Percentiles rank a stretch among this genome's conserved stretches.
These are phyloP conservation scores for Castanea sativa DNA, from an alignment of 306 rosid genomes.

Conservation along the genomic window DNA sequence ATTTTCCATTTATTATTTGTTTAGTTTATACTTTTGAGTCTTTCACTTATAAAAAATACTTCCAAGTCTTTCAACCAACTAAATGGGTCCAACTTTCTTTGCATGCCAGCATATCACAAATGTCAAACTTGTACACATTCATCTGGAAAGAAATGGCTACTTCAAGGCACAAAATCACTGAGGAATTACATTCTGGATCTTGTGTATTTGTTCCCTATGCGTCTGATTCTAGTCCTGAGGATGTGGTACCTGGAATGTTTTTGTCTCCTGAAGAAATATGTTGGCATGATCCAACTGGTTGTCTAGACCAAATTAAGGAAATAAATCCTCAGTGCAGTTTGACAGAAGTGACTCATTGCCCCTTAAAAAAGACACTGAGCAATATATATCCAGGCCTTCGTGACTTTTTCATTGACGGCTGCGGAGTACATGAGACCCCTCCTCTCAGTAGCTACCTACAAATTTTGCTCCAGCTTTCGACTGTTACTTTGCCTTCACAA, in stretches of 20 bases:
- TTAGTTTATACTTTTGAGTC: not conserved
- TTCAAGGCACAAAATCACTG: conserved; percentile 53
- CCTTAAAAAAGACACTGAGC: conserved; percentile 53
- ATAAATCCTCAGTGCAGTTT: conserved; percentile 34
- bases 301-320: conserved; percentile 49
- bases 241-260: conserved; percentile 62
- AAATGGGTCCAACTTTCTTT: conserved; percentile 7
- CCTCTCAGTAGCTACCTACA: conserved; percentile 69
- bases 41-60: too few species aligned
- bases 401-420: conserved; percentile 68
- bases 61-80: not conserved
- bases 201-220: conserved; percentile 70
- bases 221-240: conserved; percentile 42
- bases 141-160: conserved; percentile 76
- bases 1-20: not conserved
- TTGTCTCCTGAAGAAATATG: conserved; percentile 60
- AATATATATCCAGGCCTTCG: conserved; percentile 67
- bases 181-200: conserved; percentile 65
- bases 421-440: conserved; percentile 69
- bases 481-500: conserved; percentile 63
- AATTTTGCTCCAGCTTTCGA: conserved; percentile 74
- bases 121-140: conserved; percentile 69
- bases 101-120: conserved; percentile 60
- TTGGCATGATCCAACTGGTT: conserved; percentile 77
- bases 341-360: conserved; percentile 22